Evolutionary conservation across 768 basidiomycete species (phyloP).

Genomic region (Lactarius pseudohatsudake): DNA sequence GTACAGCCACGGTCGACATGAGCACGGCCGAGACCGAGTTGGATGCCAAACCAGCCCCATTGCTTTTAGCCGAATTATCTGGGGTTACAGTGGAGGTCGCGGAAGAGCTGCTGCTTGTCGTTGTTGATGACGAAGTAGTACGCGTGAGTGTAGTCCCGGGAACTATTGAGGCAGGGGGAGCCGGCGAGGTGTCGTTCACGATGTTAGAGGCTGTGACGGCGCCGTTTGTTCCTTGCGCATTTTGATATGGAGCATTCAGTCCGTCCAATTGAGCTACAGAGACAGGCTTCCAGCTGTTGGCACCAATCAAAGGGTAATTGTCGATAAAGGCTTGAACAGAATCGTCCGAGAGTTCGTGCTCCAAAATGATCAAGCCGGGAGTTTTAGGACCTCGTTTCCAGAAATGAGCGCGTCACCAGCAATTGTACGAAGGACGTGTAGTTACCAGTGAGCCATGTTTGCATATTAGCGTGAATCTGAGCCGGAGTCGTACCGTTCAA

Average conservation of each 20-base stretch:
- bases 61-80: background rate
- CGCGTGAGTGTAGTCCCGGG: background rate
- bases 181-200: background rate
- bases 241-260: slow-evolving; percentile 22
- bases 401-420: slow-evolving; percentile 7
- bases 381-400: slow-evolving; percentile 35
- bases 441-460: slow-evolving; percentile 22
- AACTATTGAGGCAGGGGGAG: background rate
- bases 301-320: slow-evolving; percentile 16
- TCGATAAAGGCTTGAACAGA: slow-evolving; percentile 29
- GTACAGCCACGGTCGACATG: background rate
- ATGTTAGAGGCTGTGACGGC: slow-evolving; percentile 10
- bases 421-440: background rate
- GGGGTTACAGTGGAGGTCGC: background rate
- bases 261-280: slow-evolving; percentile 22
- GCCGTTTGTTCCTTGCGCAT: slow-evolving; percentile 18
- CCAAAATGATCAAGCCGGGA: slow-evolving; percentile 43
- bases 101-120: background rate
- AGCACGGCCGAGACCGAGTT: background rate
- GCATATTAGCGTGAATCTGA: slow-evolving; percentile 16
- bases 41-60: background rate
- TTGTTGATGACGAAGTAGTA: slow-evolving; percentile 2
- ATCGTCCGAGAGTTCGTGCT: slow-evolving; percentile 43
- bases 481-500: slow-evolving; percentile 45
- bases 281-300: slow-evolving; percentile 20